phyloP scores from a whole-genome alignment of 345 rosid genomes.

The Pistacia atlantica region DNA sequence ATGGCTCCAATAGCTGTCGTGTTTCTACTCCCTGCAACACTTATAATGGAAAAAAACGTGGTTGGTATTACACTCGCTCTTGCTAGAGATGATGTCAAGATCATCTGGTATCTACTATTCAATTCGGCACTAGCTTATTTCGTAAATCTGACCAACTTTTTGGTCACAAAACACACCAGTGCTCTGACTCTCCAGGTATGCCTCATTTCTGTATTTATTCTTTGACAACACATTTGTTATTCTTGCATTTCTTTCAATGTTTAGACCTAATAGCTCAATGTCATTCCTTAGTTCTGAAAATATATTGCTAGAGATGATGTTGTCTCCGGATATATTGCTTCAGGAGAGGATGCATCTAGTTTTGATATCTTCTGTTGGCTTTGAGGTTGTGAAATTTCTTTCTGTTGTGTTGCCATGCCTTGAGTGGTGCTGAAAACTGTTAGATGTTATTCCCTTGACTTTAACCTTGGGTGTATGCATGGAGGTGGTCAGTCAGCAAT shows the following conservation, averaged over 20 bases:
- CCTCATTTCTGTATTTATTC: slow-evolving; percentile 6
- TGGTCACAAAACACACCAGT: slow-evolving; percentile 99
- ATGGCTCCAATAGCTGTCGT: slow-evolving; percentile 99
- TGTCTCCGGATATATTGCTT: not conserved
- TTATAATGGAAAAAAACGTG: slow-evolving; percentile 92
- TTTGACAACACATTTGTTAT: too few species aligned
- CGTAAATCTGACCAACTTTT: slow-evolving; percentile 94
- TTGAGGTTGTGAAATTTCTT: not conserved
- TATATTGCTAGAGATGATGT: not conserved
- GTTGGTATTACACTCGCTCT: slow-evolving; percentile 95
- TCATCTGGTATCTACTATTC: slow-evolving; percentile 93
- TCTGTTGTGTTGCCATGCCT: not conserved
- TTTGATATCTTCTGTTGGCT: not conserved
- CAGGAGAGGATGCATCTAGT: not conserved
- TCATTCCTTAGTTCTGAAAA: not conserved
- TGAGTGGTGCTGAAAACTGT: not conserved
- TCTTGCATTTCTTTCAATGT: not conserved
- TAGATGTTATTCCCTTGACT: not conserved
- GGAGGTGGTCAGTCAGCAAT: not conserved
- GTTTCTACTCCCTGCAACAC: slow-evolving; percentile 89
- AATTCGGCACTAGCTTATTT: slow-evolving; percentile 93
- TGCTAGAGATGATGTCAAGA: slow-evolving; percentile 85
- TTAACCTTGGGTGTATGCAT: not conserved
- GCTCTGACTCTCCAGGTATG: slow-evolving; percentile 96
- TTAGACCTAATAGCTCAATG: not conserved